Conservation (phyloP, 768 basidiomycete genomes). For the Boletus barrowsii region DNA sequence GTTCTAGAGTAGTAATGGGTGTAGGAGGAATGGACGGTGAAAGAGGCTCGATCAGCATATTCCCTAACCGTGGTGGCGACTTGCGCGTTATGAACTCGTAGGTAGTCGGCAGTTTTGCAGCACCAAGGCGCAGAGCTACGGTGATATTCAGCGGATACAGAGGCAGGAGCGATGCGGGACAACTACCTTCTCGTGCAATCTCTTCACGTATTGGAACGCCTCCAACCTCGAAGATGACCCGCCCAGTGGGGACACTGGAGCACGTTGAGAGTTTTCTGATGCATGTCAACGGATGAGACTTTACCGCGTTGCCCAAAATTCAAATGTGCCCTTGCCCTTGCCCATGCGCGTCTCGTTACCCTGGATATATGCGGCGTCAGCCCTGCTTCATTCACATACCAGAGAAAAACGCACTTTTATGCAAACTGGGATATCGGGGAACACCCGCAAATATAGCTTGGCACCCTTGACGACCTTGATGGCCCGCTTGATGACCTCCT, state of each 20-base stretch:
- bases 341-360: constrained; percentile 99
- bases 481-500: constrained; percentile 86
- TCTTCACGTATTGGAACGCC: constrained; percentile 88
- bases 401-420: constrained; percentile 65
- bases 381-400: background rate
- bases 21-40: constrained; percentile 5
- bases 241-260: constrained; percentile 75
- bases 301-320: constrained; percentile 93
- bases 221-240: constrained; percentile 93
- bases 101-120: constrained; percentile 78
- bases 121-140: constrained; percentile 82
- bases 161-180: background rate
- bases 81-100: constrained; percentile 81
- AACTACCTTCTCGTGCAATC: constrained; percentile 83
- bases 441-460: constrained; percentile 84
- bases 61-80: constrained; percentile 73
- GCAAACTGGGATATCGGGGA: constrained; percentile 96
- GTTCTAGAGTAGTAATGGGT: constrained; percentile 14
- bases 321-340: constrained; percentile 97
- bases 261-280: background rate
- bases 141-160: constrained; percentile 1
- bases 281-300: constrained; percentile 16
- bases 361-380: constrained; percentile 35
- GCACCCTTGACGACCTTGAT: constrained; percentile 87
- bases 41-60: constrained; percentile 49